Conservation (phyloP, 1,284 basidiomycete species). For the Ceratobasidium sp. region DNA sequence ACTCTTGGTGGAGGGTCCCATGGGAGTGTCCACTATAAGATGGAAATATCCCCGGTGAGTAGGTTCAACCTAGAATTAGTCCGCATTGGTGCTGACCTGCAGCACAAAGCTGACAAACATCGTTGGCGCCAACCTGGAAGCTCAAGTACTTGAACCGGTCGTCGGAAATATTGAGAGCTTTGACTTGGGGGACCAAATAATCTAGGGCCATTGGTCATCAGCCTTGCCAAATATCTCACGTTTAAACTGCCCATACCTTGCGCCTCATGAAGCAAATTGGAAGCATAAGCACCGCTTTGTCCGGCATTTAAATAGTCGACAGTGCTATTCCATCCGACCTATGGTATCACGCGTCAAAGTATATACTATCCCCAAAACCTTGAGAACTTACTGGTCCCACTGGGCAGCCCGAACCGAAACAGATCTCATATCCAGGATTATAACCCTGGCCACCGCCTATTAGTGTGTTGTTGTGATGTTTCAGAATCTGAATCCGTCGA, state of each 20-base stretch:
- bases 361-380: too few relatives aligned
- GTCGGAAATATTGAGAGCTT: slow-evolving; percentile 50
- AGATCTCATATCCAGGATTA: slow-evolving; percentile 48
- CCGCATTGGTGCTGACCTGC: too few relatives aligned
- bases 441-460: slow-evolving; percentile 45
- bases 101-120: slow-evolving; percentile 58
- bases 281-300: slow-evolving; percentile 49
- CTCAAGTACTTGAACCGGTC: slow-evolving; percentile 58
- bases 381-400: slow-evolving; percentile 27
- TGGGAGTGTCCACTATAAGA: slow-evolving; percentile 50
- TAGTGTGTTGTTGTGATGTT: slow-evolving; percentile 46
- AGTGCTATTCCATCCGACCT: slow-evolving; percentile 49
- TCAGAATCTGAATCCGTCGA: slow-evolving; percentile 45
- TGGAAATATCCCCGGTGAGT: not conserved
- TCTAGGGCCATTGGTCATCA: slow-evolving; percentile 50
- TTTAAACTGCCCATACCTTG: too few relatives aligned
- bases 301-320: slow-evolving; percentile 51
- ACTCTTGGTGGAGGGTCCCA: slow-evolving; percentile 53
- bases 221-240: too few relatives aligned
- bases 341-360: not conserved
- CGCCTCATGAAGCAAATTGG: slow-evolving; percentile 49
- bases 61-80: too few relatives aligned
- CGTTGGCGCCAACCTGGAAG: slow-evolving; percentile 59
- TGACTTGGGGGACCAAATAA: slow-evolving; percentile 55
- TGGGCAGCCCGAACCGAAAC: slow-evolving; percentile 47